A percentile compares a stretch with the other conserved stretches of the same genome.
Evolutionary conservation across 1,284 basidiomycete species (phyloP).

Genomic region (Tremellales sp.): DNA sequence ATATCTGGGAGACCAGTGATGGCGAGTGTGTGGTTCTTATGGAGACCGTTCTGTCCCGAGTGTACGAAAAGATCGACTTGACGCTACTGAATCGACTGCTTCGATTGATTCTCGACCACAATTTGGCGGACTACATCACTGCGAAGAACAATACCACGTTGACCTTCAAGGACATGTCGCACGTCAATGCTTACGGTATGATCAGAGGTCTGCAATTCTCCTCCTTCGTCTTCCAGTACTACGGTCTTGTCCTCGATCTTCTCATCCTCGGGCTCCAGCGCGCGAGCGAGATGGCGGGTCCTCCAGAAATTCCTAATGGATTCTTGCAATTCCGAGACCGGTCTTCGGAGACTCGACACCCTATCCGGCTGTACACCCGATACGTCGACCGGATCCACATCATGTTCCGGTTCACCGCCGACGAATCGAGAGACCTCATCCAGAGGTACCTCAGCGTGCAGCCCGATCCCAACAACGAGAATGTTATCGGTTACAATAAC

Average conservation of each 20-base stretch:
- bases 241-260: constrained; percentile 83
- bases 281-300: constrained; percentile 94
- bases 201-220: constrained; percentile 95
- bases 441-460: constrained; percentile 95
- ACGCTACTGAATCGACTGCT: constrained; percentile 89
- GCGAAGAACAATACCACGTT: constrained; percentile 94
- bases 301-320: constrained; percentile 90
- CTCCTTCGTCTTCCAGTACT: constrained; percentile 96
- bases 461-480: constrained; percentile 97
- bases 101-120: constrained; percentile 92
- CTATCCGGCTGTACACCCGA: constrained; percentile 89
- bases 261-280: constrained; percentile 90
- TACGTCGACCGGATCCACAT: constrained; percentile 92
- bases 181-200: constrained; percentile 59
- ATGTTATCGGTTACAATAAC: constrained; percentile 98
- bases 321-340: constrained; percentile 94
- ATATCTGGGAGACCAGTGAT: constrained; percentile 94
- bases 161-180: constrained; percentile 76
- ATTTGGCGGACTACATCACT: constrained; percentile 95
- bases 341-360: constrained; percentile 86
- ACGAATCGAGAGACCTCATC: constrained; percentile 95
- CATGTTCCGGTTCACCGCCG: constrained; percentile 96
- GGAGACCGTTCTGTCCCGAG: constrained; percentile 92
- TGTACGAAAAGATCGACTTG: constrained; percentile 96
- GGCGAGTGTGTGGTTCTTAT: constrained; percentile 96